Evolutionary conservation across 805 yeast species (phyloP), one percentile per base, ranked within the genome.

Genomic region (Teunomyces gatunensis): DNA sequence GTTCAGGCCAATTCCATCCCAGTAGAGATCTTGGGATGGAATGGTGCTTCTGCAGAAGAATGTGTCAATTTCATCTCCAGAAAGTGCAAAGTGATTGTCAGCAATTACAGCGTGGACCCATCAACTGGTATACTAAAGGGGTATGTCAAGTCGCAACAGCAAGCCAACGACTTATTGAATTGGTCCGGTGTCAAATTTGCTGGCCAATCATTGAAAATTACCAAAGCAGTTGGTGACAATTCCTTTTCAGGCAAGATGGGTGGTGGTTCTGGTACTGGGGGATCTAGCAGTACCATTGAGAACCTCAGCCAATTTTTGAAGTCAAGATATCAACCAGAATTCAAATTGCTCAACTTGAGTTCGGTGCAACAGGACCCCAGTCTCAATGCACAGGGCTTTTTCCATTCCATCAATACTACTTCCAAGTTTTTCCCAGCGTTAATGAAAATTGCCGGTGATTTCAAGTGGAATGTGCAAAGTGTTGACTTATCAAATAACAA

Each of bases 381-480:
- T 9, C 71, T 92, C 35, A 68, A 65, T 10, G 68, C 75, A 15
- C 77, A 76, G 50, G 96, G 96, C 0, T 71, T 89, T 45, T 83
- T 90, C 51, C 77, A 80, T 12, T 69, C 83, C 4, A 69, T 78
- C 12, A 66, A 81, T 9, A 81, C 88, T 1, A 77, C 84, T 29
- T 77, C 91, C 11, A 94, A 92, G 65, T 84, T 90, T 78, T 89
- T 92, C 64, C 86, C 89, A 9, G 98, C 98, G 0, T 68, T 94
- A 54, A 81, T 92, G 86, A 87, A 85, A 61, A 67, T 92, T 6
- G 96, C 96, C 1, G 67, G 72, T 3, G 79, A 80, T 45, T 52
- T 67, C 45, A 71, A 72, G 47, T 51, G 73, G n/a, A 81, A 79
- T 23, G 85, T 90, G 3, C 85, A 83, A 27, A 84, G 89, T 48